Percentiles rank a stretch among this genome's conserved stretches.
Conservation (phyloP, 495 filamentous ascomycete genomes). For the Recurvomyces mirabilis region DNA sequence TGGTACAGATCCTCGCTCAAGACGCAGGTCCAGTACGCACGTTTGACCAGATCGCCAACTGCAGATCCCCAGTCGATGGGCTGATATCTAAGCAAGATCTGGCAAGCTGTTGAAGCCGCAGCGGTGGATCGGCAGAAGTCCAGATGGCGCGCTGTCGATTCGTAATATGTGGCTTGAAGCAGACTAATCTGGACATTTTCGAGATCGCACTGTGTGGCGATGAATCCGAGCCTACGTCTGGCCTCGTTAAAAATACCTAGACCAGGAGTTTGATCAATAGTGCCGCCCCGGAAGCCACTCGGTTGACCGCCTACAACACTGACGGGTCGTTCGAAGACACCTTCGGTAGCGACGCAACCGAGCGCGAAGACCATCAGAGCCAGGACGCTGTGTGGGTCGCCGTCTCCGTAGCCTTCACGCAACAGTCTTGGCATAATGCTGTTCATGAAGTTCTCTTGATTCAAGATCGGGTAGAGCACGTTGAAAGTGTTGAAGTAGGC, state of each 20-base stretch:
- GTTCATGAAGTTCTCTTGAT: conserved; percentile 40
- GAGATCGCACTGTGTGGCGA: conserved; percentile 41
- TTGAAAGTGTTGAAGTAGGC: conserved; percentile 48
- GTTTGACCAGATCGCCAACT: conserved; percentile 40
- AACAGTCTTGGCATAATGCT: conserved; percentile 36
- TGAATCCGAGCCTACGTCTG: conserved; percentile 45
- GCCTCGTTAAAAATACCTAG: conserved; percentile 49
- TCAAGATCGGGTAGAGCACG: conserved; percentile 44
- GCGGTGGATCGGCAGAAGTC: conserved; percentile 48
- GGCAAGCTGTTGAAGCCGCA: conserved; percentile 41
- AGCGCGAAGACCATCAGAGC: conserved; percentile 46
- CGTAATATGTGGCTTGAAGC: conserved; percentile 27
- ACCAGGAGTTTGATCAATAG: conserved; percentile 40
- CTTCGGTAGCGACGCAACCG: conserved; percentile 43
- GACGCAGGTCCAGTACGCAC: conserved; percentile 47
- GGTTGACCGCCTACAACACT: conserved; percentile 32
- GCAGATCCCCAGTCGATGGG: conserved; percentile 36
- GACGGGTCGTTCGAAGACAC: conserved; percentile 35
- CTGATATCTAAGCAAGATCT: conserved; percentile 42
- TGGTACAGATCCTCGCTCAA: conserved; percentile 47
- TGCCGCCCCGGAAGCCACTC: conserved; percentile 44
- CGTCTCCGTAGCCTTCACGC: conserved; percentile 38
- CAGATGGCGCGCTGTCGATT: conserved; percentile 26
- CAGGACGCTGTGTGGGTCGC: conserved; percentile 38
- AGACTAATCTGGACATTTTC: conserved; percentile 48